phyloP scores from a whole-genome alignment of 495 filamentous ascomycete species.

The Elasticomyces elasticus region DNA sequence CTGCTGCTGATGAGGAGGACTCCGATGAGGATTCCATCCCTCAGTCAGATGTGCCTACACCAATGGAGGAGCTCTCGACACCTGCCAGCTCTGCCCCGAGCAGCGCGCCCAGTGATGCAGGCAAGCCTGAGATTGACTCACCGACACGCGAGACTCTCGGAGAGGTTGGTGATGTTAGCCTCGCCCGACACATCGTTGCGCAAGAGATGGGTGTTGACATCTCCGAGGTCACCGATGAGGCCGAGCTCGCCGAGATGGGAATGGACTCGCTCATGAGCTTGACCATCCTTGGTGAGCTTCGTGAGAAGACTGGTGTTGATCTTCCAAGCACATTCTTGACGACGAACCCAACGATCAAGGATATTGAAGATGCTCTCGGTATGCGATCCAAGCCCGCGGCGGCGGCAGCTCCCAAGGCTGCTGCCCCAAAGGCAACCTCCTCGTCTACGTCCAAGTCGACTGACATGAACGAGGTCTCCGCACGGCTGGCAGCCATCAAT shows the following conservation, averaged over 20 bases:
- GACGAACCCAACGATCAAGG: slow-evolving; percentile 35
- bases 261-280: slow-evolving; percentile 40
- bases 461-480: slow-evolving; percentile 33
- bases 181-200: slow-evolving; percentile 35
- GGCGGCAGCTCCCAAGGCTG: slow-evolving; percentile 15
- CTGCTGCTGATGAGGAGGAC: slow-evolving; percentile 23
- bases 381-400: slow-evolving; percentile 33
- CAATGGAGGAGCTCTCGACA: slow-evolving; percentile 28
- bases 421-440: slow-evolving; percentile 4
- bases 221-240: slow-evolving; percentile 34
- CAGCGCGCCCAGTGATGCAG: slow-evolving; percentile 27
- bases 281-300: slow-evolving; percentile 36
- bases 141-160: slow-evolving; percentile 11
- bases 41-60: slow-evolving; percentile 28
- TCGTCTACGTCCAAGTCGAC: slow-evolving; percentile 19
- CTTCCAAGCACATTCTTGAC: slow-evolving; percentile 36
- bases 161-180: slow-evolving; percentile 26
- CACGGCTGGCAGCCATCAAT: slow-evolving; percentile 24
- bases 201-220: slow-evolving; percentile 38
- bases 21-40: slow-evolving; percentile 27
- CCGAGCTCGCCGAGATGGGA: slow-evolving; percentile 36
- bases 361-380: slow-evolving; percentile 37
- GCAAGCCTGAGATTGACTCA: slow-evolving; percentile 25
- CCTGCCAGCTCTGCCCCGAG: slow-evolving; percentile 34
- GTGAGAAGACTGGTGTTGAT: slow-evolving; percentile 37